Evolutionary conservation across 1,139 yeast species (phyloP), one percentile per base, ranked within the genome.

Genomic region (Candida sp.): DNA sequence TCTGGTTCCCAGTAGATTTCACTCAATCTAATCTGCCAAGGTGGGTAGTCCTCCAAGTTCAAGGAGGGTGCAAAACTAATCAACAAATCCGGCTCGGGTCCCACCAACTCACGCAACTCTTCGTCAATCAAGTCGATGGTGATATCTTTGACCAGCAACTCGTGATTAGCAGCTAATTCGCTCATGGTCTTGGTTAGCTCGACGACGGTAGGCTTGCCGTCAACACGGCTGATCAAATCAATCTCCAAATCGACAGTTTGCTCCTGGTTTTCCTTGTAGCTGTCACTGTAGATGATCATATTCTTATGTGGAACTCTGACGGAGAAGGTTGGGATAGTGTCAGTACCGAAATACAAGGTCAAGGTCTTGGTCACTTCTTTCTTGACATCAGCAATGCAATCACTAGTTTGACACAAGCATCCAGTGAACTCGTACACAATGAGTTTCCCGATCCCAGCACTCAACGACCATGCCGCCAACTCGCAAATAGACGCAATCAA

Each of bases 11-110:
- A 90, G 70, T 88, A 93, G 61, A 94, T 84, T 64, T 94, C 99
- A 7, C 93, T 82, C 51, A 96, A 80, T 55, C 99, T 80, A 41
- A 92, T 84, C 64, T 94, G 98, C 99, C 99, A 94, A 27, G 99
- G 99, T 22, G 99, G 98, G 67, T 87, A 96, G 32, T 96, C 98
- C 67, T 92, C 96, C 49, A 96, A 78, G 65, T 92, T 96, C 57
- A 94, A 76, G 17, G 77, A 76, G 7, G 98, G 96, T n/a, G 92
- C 91, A 68, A 94, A 94, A 50, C 90, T 73, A 41, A 96, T 77
- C 49, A 94, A 75, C 57, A 94, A 75, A 65, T 96, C 99, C 0
- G 99, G 99, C 66, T 96, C 99, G 9, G 79, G 81, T 3, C 97
- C 94, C 28, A 92, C 96, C 50, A 91, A 75, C 59, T 85, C 90